phyloP scores from a whole-genome alignment of 345 rosid genomes.

The Microcos paniculata region DNA sequence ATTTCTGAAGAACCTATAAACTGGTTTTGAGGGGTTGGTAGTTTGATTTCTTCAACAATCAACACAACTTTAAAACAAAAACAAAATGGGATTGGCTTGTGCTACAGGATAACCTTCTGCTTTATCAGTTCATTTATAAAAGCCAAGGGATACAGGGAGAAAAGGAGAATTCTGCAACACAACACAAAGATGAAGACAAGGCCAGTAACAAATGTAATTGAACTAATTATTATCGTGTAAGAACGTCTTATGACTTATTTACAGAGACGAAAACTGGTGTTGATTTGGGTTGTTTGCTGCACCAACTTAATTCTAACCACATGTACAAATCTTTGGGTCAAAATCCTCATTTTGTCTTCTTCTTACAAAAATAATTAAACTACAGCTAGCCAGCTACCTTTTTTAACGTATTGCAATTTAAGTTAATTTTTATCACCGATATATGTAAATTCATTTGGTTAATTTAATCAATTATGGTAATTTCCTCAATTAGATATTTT shows the following conservation, averaged over 20 bases:
- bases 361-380: background rate
- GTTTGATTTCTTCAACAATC: background rate
- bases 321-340: background rate
- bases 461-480: background rate
- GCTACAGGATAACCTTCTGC: slow-evolving; percentile 24
- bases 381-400: background rate
- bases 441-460: background rate
- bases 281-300: slow-evolving; percentile 40
- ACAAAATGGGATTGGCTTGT: slow-evolving; percentile 24
- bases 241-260: slow-evolving; percentile 18
- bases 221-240: slow-evolving; percentile 21
- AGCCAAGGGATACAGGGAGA: background rate
- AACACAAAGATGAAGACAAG: slow-evolving; percentile 34
- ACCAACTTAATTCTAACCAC: slow-evolving; percentile 35
- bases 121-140: slow-evolving; percentile 5
- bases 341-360: slow-evolving; percentile 16
- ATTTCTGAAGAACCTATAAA: no score
- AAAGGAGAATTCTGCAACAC: slow-evolving; percentile 10
- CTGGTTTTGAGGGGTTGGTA: background rate
- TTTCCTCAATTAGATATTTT: background rate
- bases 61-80: background rate
- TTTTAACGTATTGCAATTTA: background rate
- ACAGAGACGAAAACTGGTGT: background rate
- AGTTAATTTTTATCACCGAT: background rate
- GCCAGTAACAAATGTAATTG: slow-evolving; percentile 24